phyloP scores from a whole-genome alignment of 1,139 yeast species.

The Saccharomyces hybrid region DNA sequence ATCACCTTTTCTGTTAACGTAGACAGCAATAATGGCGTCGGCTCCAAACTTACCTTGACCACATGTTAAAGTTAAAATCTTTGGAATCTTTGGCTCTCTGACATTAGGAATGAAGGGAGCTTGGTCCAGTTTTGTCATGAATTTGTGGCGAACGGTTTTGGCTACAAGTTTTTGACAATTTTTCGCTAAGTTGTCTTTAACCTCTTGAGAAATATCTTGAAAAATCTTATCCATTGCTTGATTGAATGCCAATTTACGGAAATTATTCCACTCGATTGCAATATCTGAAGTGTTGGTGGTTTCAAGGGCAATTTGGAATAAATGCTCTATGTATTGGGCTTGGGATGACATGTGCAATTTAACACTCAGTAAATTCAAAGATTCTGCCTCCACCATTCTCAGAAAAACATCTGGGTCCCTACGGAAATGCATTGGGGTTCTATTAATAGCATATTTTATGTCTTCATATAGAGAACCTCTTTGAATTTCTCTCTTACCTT shows the following conservation, averaged over 20 bases:
- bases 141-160: conserved; percentile 58
- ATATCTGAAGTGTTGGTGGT: conserved; percentile 84
- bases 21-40: conserved; percentile 81
- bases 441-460: conserved; percentile 81
- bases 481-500: conserved; percentile 77
- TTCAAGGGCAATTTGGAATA: conserved; percentile 52
- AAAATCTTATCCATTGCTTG: conserved; percentile 62
- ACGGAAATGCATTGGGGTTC: conserved; percentile 66
- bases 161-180: conserved; percentile 69
- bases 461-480: conserved; percentile 77
- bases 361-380: conserved; percentile 45
- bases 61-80: conserved; percentile 71
- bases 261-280: conserved; percentile 74
- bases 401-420: conserved; percentile 72
- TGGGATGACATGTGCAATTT: conserved; percentile 38
- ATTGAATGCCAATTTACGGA: conserved; percentile 60
- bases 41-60: conserved; percentile 77
- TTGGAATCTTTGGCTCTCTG: conserved; percentile 76
- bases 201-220: conserved; percentile 60
- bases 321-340: conserved; percentile 40
- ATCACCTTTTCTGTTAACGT: conserved; percentile 72
- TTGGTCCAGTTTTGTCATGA: conserved; percentile 71
- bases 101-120: conserved; percentile 86
- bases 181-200: conserved; percentile 75
- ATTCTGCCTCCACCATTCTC: conserved; percentile 88